These are phyloP conservation scores for Boletus reticuloceps DNA, from an alignment of 768 basidiomycete genomes.

Conservation along the genomic window DNA sequence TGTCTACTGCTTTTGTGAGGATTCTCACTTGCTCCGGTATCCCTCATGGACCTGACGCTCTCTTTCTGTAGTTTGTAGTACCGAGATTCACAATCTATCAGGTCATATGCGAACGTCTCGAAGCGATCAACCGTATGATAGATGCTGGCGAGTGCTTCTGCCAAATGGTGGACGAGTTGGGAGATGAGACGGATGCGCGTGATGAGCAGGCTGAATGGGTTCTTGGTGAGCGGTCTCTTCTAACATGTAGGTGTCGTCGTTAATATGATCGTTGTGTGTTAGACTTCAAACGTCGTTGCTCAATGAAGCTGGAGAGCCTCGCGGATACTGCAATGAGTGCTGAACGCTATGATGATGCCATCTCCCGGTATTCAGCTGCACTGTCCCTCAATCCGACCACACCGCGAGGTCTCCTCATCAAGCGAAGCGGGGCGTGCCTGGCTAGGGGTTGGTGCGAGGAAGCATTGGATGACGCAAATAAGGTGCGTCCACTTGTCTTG, in stretches of 20 bases:
- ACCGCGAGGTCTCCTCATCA: neutral
- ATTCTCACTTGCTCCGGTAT: neutral
- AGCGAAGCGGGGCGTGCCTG: neutral
- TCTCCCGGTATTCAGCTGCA: neutral
- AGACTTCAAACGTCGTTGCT: neutral
- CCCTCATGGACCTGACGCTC: neutral
- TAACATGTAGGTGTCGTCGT: neutral
- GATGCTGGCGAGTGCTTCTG: neutral
- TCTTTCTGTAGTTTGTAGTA: neutral
- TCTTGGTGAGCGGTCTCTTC: neutral
- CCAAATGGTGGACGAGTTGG: neutral
- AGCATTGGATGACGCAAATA: neutral
- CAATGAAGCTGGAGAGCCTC: neutral
- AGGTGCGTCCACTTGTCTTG: neutral
- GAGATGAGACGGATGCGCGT: neutral
- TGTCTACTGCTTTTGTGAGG: neutral
- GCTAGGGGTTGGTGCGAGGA: neutral
- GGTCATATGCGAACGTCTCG: neutral
- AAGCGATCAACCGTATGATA: neutral
- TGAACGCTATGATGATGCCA: neutral
- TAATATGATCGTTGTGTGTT: neutral
- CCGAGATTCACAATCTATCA: neutral
- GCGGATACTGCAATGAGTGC: neutral
- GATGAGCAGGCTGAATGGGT: neutral
- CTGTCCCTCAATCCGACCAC: neutral